These are phyloP conservation scores for Pecoramyces ruminantium DNA, from an alignment of 192 early-diverging fungal species.

Conservation along the genomic window DNA sequence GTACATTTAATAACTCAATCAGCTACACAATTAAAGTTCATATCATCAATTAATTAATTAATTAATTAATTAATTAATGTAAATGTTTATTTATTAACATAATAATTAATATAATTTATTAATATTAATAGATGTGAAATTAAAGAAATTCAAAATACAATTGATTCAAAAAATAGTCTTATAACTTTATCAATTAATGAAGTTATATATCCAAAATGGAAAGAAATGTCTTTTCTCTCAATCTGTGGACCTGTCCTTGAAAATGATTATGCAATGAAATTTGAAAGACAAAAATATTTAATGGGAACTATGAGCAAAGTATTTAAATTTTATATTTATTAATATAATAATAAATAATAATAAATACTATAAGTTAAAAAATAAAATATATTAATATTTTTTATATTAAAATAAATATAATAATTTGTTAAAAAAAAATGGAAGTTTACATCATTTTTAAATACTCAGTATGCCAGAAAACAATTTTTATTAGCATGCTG, in stretches of 20 bases:
- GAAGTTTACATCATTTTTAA: not conserved
- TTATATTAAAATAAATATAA: too few species aligned
- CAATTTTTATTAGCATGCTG: not conserved
- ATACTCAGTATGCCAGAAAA: not conserved
- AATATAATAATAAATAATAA: too few species aligned
- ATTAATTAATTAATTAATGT: too few species aligned
- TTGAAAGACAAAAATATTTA: not conserved
- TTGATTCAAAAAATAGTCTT: not conserved
- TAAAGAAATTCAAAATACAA: not conserved
- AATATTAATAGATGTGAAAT: not conserved
- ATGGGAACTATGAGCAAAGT: not conserved
- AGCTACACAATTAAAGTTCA: not conserved
- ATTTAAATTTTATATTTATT: too few species aligned
- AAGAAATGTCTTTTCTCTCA: not conserved
- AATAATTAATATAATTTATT: too few species aligned
- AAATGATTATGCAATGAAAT: not conserved
- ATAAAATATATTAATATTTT: too few species aligned
- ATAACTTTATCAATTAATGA: not conserved
- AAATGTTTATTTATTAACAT: too few species aligned
- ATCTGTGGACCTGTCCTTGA: not conserved
- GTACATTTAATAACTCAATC: not conserved
- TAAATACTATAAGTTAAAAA: too few species aligned
- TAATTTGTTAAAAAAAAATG: too few species aligned
- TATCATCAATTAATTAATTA: not conserved
- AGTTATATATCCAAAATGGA: not conserved